These are phyloP conservation scores for Epichloe scottii DNA, from an alignment of 2,329 filamentous ascomycete genomes.

Conservation along the genomic window DNA sequence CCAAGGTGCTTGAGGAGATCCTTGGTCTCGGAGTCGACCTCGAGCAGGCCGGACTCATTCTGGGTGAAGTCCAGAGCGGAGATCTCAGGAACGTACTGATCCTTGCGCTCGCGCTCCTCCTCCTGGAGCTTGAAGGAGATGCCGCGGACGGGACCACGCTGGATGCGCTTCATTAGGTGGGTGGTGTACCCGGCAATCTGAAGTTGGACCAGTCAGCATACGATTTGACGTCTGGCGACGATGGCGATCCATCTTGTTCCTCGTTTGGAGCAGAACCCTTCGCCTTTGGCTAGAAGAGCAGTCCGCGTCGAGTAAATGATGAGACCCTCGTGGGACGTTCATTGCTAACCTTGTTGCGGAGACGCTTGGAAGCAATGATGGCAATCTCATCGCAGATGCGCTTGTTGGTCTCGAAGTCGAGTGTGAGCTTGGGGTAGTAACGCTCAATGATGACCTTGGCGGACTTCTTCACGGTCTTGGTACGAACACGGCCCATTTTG, in stretches of 20 bases:
- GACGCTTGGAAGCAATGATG: constrained; percentile 97
- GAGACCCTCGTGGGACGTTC: no score
- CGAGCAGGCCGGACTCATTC: constrained; percentile 85
- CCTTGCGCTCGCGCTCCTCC: constrained; percentile 99
- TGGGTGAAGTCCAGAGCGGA: constrained; percentile 97
- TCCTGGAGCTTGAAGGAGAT: constrained; percentile 99
- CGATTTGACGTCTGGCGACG: not conserved
- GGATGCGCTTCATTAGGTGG: constrained; percentile 99
- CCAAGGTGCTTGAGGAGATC: constrained; percentile 97
- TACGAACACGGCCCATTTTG: constrained; percentile 60
- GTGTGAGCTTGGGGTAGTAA: constrained; percentile 93
- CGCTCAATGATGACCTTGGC: constrained; percentile 99
- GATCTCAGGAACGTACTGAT: constrained; percentile 99
- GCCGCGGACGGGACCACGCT: constrained; percentile 96
- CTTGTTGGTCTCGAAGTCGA: constrained; percentile 99
- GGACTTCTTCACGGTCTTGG: constrained; percentile 61
- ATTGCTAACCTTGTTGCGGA: constrained; percentile 84
- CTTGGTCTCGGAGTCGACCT: constrained; percentile 96
- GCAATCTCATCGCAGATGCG: constrained; percentile 99
- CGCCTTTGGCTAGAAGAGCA: not conserved
- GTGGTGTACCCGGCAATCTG: constrained; percentile 98
- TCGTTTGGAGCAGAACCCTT: no score
- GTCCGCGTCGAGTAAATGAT: not conserved
- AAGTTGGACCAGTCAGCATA: constrained; percentile 1
- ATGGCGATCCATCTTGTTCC: not conserved